Evolutionary conservation across 1,139 yeast species (phyloP), one percentile per base, ranked within the genome.

Genomic region (Yamadazyma atlantica): DNA sequence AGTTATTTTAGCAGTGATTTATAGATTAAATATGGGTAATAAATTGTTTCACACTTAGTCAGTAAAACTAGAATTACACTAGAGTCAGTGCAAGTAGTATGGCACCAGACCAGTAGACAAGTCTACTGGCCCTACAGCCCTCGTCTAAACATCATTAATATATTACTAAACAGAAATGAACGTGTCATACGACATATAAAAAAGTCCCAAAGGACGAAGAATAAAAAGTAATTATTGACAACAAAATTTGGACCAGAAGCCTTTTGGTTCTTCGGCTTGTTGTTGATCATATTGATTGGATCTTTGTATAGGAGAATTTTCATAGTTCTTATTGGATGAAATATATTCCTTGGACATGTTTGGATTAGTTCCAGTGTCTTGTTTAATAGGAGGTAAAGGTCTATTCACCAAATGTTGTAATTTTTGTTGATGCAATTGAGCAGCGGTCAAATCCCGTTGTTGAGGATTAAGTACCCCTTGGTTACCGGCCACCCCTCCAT

Each of bases 381-480:
- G 76, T 49, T 69, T 70, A 44, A 71, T 71, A 10, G 77, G 76
- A 32, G 77, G 77, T 51, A 71, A 66, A 12, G 77, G 77, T 49
- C 77, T 59, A 55, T 71, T 71, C 42, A 71, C 75, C 60, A 71
- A 68, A 48, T 70, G 75, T 52, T 71, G 77, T 56, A 71, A 68
- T 54, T 71, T 70, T 49, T 69, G 77, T 57, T 70, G 76, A 51
- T 70, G 75, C 41, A 69, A 67, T 55, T 70, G 75, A 31, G 50
- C 54, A 29, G 51, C 51, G 14, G 46, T 44, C 35, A 46, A 46
- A 36, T 49, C 53, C 40, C 53, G 43, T 33, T 45, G 45, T 31
- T 41, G 43, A 28, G 36, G 41, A 28, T 34, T 38, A 25, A 36
- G 36, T 32, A 35, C 37, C 28, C 39, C 37, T 32, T 37, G 32